Evolutionary conservation across 257 asterid genomes (phyloP), one percentile per base, ranked within the genome.

Genomic region (Ehretia macrophylla): DNA sequence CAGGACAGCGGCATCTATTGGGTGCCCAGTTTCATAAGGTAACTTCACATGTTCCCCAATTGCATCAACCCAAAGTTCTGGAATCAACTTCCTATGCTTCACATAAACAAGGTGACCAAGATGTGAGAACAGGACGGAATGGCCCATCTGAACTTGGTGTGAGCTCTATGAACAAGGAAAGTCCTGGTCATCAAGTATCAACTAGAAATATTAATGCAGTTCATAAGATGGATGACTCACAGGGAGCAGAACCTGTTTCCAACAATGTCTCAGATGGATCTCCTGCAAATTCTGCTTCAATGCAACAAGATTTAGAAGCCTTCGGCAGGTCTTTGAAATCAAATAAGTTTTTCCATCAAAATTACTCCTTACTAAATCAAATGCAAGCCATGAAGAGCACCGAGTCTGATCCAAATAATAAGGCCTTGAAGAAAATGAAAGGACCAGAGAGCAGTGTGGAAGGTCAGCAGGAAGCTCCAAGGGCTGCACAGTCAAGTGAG

Each of bases 291-390:
- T 75, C 94, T 64, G 67, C 81, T 63, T 79, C 90, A 53, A 73
- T 76, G 39, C 84, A 73, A 47, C 77, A 72, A 63, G 86, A 89
- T 63, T 75, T 84, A 64, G 94, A 88, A 80, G 92, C 88, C 59
- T 85, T 91, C 68, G 96, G 98, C 55, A 85, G 84, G 65, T 78
- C 86, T 48, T 66, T 91, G 80, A 81, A 81, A 71, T 94, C 95
- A 40, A 82, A 77, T 76, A 69, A 51, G 74, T 67, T 70, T 19
- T 57, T 83, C 48, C 79, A 85, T 71, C 80, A 71, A 73, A 79
- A 81, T 54, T 70, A 63, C 58, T 68, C 85, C 42, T 69, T 77
- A 32, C 75, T 72, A 56, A 85, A 85, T 72, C 96, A 84, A 73
- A 65, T 81, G 78, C 78, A 53, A 62, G 77, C 68, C 53, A 64